Base-by-base conservation (phyloP, 805 yeast genomes). In the Pichia phayaonensis region DNA sequence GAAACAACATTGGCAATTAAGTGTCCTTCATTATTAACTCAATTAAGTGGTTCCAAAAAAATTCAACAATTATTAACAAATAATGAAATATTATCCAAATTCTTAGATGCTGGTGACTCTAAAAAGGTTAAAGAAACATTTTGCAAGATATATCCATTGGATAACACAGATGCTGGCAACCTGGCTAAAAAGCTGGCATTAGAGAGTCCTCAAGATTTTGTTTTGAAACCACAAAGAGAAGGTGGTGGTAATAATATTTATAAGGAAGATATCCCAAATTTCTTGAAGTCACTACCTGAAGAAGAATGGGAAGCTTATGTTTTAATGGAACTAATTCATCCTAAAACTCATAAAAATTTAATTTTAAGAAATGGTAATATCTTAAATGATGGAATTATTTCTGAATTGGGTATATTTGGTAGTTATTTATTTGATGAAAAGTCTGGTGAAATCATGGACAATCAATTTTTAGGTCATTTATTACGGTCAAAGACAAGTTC, bases 171-270 rank as follows among this genome's bases (percentile, higher is more conserved):
- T 40, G 72, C 74, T 34, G 97, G 96, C 3, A 57, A 60, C 42
- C 51, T 61, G 38, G 96, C 94, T 6, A 80, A 77, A 51, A 69
- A 75, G 53, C 66, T 87, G 43, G 96, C 95, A 1, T 70, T 84
- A 44, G 81, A 79, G 54, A 53, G 66, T 2, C 92, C 97, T 0
- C 80, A 79, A 48, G 73, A 76, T 23, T 94, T 72, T 64, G 99
- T 94, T 1, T 74, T 94, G 59, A 94, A 94, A 63, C 99, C 99
- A 4, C 99, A 94, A 68, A 79, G 99, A 71, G 99, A 94, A 72
- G 99, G 99, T 40, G 99, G 99, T 44, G 99, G 99, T 20, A 90
- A 94, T 66, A 94, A 94, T 64, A 79, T 94, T 49, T 94, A 94
- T 68, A 86, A 87, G 61, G 80, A 81, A 38, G 86, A 88, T 59